Evolutionary conservation across 768 basidiomycete species (phyloP), one percentile per base, ranked within the genome.

Genomic region (Lactifluus volemus): DNA sequence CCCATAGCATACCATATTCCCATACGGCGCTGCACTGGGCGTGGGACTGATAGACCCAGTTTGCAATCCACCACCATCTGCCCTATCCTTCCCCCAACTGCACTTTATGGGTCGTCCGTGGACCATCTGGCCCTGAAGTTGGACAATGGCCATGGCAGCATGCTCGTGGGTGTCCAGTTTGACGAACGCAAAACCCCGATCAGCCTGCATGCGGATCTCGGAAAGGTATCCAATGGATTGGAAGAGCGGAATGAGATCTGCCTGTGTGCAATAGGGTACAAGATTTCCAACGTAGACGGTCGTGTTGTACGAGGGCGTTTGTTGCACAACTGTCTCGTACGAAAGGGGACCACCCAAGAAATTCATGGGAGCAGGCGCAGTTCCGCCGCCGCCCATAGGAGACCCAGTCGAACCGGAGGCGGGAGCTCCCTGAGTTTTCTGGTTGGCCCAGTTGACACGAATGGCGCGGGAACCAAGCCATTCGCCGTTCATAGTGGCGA

Each of bases 401-500:
- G 60, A 59, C 15, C 63, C 58, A 51, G 41, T 1, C 38, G 63
- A 48, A 39, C 42, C 50, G 39, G 53, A 29, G 32, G 68, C 15
- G n/a, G 72, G 67, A 2, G 69, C 72, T 59, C 85, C 91, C 74
- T 96, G 93, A 17, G 95, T 98, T 79, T 98, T 98, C 77, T 98
- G 96, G 77, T 98, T 98, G 56, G 97, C 97, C 96, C 96, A 99
- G 78, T 99, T 99, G 74, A 98, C 96, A 67, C 97, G 88, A 70
- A 99, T 99, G 63, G 97, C 97, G 63, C 97, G 85, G 34, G 93
- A 93, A 52, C 97, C 97, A 41, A 99, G 82, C 93, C 93, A 99
- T 79, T 99, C 96, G 59, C 97, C 97, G 71, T 99, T 99, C 97
- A 99, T 99, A 63, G 96, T 95, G 36, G 91, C 89, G 72, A 99